Percentiles rank a stretch among this genome's conserved stretches.
These are phyloP conservation scores for Neurospora terricola DNA, from an alignment of 495 filamentous ascomycete species.

Conservation along the genomic window DNA sequence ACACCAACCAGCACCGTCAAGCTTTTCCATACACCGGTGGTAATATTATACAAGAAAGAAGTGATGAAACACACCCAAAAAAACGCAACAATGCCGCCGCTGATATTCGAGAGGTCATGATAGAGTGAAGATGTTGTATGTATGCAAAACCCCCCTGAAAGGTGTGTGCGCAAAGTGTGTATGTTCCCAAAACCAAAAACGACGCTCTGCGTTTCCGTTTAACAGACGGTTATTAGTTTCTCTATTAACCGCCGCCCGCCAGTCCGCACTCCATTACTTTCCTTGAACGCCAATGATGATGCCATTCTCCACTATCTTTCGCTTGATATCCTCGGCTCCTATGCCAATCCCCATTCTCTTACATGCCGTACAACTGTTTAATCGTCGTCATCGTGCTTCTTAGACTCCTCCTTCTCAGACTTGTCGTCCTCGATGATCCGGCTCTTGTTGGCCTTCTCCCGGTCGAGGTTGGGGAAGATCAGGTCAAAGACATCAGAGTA, in stretches of 20 bases:
- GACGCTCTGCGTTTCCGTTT: background rate
- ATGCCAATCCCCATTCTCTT: conserved; percentile 3
- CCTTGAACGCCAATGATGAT: conserved; percentile 2
- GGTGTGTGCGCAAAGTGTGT: background rate
- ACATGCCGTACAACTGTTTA: conserved; percentile 4
- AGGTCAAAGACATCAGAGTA: conserved; percentile 89
- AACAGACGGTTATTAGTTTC: background rate
- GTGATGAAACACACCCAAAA: background rate
- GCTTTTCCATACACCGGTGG: background rate
- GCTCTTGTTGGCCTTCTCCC: conserved; percentile 58
- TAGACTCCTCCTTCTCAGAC: conserved; percentile 33
- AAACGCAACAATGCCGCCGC: background rate
- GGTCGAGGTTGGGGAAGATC: conserved; percentile 77
- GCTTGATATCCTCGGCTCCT: background rate
- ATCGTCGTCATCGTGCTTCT: conserved; percentile 20
- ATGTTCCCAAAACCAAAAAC: background rate
- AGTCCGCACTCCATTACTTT: conserved; percentile 5
- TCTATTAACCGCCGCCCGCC: background rate
- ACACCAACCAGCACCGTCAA: background rate
- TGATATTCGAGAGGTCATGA: background rate
- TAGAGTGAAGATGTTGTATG: background rate
- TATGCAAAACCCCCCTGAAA: background rate
- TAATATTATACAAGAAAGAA: background rate
- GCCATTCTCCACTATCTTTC: conserved; percentile 2
- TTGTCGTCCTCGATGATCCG: conserved; percentile 50